Base-by-base conservation (phyloP, 495 filamentous ascomycete genomes). In the Tuber umbilicatum region DNA sequence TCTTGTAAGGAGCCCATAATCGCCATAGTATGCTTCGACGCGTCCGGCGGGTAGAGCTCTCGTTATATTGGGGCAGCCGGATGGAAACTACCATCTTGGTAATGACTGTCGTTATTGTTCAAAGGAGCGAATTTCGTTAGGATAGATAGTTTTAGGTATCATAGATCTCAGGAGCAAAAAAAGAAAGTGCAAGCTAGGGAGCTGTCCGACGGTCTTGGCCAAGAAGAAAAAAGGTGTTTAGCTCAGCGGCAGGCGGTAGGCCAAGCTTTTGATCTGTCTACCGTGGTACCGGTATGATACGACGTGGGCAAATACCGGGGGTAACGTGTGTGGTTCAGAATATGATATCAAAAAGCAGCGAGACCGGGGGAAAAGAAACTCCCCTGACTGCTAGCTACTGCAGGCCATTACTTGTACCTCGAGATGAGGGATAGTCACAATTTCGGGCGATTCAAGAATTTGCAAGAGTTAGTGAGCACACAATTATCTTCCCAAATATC, bases 31-130 rank as follows among this genome's bases (percentile, higher is more conserved):
- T 67, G 27, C 31, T 72, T 60, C 55, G 55, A 27, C 73, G 73
- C 47, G 69, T 73, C 19, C 70, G 67, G 38, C 21, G 60, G 21
- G 45, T 38, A 39, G 74, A 73, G 45, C 38, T 42, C 38, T 76
- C 40, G 21, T 75, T 73, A 31, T 71, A 42, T 47, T 73, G 43
- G 19, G 80, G 80, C 1, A 81, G 73, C 31, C 71, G 79, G 68
- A 81, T 81, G 19, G 76, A 76, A 60, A 78, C 64, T n/a, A 72
- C 76, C 80, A 81, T 81, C 23, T 5, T 41, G 31, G n/a, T 71
- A 47, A 37, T 43, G 38, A 71, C 40, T 19, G 40, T 50, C 23
- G 39, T 70, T 72, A 64, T 69, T 27, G 40, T 73, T 60, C 21
- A 67, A 64, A 31, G 55, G 55, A 64, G 55, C 7, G 55, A 64